A percentile compares a stretch with the other conserved stretches of the same genome.
Conservation (phyloP, 2,329 filamentous ascomycete genomes). For the Pseudogymnoascus sp. region DNA sequence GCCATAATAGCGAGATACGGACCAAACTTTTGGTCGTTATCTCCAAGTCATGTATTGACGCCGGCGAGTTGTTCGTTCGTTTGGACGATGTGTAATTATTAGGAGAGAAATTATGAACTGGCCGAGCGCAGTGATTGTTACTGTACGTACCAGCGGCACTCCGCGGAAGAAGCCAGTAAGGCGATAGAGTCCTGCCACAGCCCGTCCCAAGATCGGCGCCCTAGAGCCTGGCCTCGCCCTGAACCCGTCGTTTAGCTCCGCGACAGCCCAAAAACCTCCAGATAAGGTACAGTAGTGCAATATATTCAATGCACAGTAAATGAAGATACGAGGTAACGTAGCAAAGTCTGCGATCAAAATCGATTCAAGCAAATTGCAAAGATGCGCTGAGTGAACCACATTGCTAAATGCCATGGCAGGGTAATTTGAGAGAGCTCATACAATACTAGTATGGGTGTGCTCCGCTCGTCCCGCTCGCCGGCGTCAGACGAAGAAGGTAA, state of each 20-base stretch:
- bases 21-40: not conserved
- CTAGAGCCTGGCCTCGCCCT: not conserved
- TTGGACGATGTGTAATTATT: not conserved
- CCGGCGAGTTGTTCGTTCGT: not conserved
- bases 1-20: not conserved
- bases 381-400: not conserved
- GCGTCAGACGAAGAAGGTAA: not conserved
- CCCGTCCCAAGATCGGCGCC: not conserved
- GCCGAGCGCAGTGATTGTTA: not conserved
- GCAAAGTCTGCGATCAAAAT: not conserved
- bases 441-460: not conserved
- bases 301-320: not conserved
- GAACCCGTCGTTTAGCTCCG: constrained; percentile 1
- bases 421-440: not conserved
- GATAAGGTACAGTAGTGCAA: constrained; percentile 5
- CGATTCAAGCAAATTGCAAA: not conserved
- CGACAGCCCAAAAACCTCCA: not conserved
- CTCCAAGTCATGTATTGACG: not conserved
- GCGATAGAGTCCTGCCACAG: not conserved
- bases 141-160: not conserved
- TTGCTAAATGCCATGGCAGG: not conserved
- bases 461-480: not conserved
- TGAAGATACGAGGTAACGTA: not conserved
- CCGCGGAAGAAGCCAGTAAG: not conserved
- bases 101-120: not conserved